Evolutionary conservation across 108 stramenopile species (phyloP).

Genomic region (Pseudonitzschia multistriata): DNA sequence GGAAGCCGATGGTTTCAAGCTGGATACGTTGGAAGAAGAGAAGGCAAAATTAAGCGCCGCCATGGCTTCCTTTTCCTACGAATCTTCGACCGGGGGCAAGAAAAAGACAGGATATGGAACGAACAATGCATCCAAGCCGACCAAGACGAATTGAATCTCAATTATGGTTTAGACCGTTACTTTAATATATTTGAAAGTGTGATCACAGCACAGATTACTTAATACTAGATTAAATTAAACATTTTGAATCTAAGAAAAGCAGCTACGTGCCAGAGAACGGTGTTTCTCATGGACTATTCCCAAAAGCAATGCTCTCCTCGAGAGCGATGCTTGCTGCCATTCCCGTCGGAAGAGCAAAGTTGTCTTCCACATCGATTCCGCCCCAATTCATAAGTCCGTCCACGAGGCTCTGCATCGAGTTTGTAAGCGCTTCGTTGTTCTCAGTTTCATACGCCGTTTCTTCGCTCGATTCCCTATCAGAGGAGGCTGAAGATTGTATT

Average conservation of each 20-base stretch:
- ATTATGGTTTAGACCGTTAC: background rate
- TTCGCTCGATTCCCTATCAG: background rate
- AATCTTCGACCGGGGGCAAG: constrained; percentile 19
- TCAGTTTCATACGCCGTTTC: constrained; percentile 1
- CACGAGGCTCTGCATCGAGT: constrained; percentile 85
- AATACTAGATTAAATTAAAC: background rate
- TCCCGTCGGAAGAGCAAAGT: constrained; percentile 55
- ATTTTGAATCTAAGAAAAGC: background rate
- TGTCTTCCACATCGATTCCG: constrained; percentile 58
- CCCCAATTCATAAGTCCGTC: constrained; percentile 86
- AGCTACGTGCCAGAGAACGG: background rate
- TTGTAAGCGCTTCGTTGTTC: constrained; percentile 52
- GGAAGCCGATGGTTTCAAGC: constrained; percentile 48
- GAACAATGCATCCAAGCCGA: background rate
- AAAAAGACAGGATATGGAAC: constrained; percentile 22
- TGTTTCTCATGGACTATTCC: constrained; percentile 9
- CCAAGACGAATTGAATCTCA: too few species aligned
- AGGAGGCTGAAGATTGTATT: constrained; percentile 1
- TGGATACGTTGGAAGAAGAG: constrained; percentile 59
- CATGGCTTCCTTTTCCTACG: constrained; percentile 50
- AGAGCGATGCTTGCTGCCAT: constrained; percentile 62
- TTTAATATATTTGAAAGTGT: background rate
- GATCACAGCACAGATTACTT: background rate
- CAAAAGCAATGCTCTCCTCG: constrained; percentile 39
- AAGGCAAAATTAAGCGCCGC: constrained; percentile 26